Percentiles rank a stretch among this genome's conserved stretches.
Evolutionary conservation across 495 filamentous ascomycete genomes (phyloP).

Genomic region (Aspergillus nanangensis): DNA sequence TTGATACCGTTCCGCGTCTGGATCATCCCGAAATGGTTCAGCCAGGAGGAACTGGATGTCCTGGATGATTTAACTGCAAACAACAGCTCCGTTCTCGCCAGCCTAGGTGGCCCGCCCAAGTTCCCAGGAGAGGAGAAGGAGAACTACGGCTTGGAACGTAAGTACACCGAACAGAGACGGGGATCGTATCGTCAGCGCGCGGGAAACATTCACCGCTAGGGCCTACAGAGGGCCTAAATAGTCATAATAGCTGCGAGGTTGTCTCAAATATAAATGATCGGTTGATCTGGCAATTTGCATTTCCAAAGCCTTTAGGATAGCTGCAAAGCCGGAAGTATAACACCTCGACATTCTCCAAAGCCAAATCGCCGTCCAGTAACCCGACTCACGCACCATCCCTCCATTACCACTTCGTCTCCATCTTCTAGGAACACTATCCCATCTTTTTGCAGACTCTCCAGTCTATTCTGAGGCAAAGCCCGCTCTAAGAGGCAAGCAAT

Average conservation of each 20-base stretch:
- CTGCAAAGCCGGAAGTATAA: conserved; percentile 15
- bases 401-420: conserved; percentile 22
- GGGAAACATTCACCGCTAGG: conserved; percentile 9
- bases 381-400: conserved; percentile 17
- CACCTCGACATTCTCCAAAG: conserved; percentile 18
- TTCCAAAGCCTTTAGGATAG: too few relatives aligned
- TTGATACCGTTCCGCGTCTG: conserved; percentile 66
- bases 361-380: conserved; percentile 10
- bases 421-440: conserved; percentile 16
- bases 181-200: conserved; percentile 11
- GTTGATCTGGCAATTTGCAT: too few relatives aligned
- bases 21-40: conserved; percentile 61
- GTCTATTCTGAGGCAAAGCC: conserved; percentile 4
- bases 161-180: conserved; percentile 14
- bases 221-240: background rate
- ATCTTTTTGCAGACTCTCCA: background rate
- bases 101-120: conserved; percentile 59
- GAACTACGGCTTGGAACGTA: conserved; percentile 9
- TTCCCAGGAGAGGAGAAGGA: conserved; percentile 18
- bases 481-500: conserved; percentile 21
- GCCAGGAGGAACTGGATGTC: conserved; percentile 54
- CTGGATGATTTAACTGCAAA: conserved; percentile 72
- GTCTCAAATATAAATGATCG: background rate
- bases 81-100: conserved; percentile 65
- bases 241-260: background rate